phyloP scores from a whole-genome alignment of 2,329 filamentous ascomycete species.

The Colletotrichum sp. region DNA sequence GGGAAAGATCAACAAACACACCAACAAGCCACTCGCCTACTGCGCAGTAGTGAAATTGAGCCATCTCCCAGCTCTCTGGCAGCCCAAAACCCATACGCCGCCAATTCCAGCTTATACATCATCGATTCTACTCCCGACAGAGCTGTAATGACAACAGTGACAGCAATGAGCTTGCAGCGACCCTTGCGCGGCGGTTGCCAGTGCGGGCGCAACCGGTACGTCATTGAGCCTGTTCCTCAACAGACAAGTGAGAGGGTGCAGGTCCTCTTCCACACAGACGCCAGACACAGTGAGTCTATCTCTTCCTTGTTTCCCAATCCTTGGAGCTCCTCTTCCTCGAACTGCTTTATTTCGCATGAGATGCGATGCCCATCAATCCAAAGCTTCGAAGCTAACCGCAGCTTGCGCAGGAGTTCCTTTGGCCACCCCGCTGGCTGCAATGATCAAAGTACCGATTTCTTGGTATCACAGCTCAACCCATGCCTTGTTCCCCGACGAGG shows the following conservation, averaged over 20 bases:
- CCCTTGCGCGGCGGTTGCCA: constrained; percentile 78
- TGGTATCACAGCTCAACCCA: constrained; percentile 82
- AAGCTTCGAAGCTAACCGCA: constrained; percentile 18
- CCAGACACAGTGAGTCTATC: constrained; percentile 69
- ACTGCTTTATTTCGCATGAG: neutral
- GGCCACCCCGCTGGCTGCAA: constrained; percentile 76
- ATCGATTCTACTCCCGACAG: neutral
- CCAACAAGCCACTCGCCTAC: neutral
- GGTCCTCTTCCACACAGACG: constrained; percentile 76
- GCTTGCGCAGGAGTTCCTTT: constrained; percentile 62
- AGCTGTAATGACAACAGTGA: constrained; percentile 21
- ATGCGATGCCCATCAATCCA: neutral
- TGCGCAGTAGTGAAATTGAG: neutral
- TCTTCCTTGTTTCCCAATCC: neutral
- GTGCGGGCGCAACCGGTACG: constrained; percentile 85
- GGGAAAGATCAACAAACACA: constrained; percentile 9
- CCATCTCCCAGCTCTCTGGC: neutral
- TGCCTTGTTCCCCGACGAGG: constrained; percentile 80
- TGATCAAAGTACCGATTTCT: constrained; percentile 78
- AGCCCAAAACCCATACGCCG: neutral
- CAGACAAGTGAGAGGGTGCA: constrained; percentile 60
- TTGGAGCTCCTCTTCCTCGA: neutral
- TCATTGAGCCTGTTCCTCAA: constrained; percentile 67
- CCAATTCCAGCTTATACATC: neutral
- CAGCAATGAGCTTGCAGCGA: constrained; percentile 47